phyloP scores from a whole-genome alignment of 257 asterid species.

The Solanum neorickii region DNA sequence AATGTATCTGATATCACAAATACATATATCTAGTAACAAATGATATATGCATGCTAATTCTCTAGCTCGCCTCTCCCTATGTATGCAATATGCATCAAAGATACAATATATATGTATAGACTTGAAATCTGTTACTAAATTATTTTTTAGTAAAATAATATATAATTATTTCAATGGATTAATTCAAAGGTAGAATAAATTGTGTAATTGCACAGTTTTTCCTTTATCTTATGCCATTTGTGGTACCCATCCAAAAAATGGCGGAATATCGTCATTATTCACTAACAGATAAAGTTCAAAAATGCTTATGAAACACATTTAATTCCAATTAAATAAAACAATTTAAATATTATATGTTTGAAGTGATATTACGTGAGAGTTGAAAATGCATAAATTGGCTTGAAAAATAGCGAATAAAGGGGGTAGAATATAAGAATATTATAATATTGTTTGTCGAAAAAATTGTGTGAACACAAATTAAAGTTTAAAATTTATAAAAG shows the following conservation, averaged over 20 bases:
- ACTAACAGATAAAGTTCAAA: not conserved
- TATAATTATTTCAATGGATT: no score
- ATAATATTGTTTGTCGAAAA: not conserved
- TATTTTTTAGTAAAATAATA: no score
- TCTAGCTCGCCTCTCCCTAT: not conserved
- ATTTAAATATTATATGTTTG: not conserved
- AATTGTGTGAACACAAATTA: not conserved
- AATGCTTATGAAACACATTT: not conserved
- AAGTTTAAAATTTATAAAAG: not conserved
- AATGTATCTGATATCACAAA: no score
- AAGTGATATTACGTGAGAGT: not conserved
- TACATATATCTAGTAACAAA: no score
- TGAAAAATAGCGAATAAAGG: not conserved
- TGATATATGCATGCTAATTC: no score
- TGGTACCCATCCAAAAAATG: not conserved
- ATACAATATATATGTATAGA: no score
- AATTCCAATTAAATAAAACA: not conserved
- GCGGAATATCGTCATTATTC: not conserved
- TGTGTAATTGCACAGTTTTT: not conserved
- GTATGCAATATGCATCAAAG: no score
- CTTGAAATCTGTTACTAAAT: no score
- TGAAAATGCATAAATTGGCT: not conserved
- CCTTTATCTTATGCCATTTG: not conserved
- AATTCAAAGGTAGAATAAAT: not conserved
- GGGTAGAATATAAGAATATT: not conserved